Percentiles rank a stretch among this genome's conserved stretches.
Conservation (phyloP, 1,139 yeast species). For the Pneumocystis canis region DNA sequence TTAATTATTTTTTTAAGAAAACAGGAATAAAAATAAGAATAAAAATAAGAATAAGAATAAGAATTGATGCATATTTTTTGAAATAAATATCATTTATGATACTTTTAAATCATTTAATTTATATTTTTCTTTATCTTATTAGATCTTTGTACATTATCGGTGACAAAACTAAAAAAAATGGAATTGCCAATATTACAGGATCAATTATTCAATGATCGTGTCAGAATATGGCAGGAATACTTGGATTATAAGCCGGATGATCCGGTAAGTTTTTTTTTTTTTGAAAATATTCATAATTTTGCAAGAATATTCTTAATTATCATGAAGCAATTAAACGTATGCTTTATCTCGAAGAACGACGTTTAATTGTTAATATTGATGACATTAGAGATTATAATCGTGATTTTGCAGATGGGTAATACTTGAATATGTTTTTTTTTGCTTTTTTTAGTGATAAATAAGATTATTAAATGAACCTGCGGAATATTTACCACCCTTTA, state of each 20-base stretch:
- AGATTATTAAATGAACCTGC: slow-evolving; percentile 54
- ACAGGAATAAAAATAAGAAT: no score
- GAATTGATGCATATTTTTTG: no score
- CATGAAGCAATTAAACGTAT: slow-evolving; percentile 55
- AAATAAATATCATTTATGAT: not conserved
- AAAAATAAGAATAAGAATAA: no score
- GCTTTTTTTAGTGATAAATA: not conserved
- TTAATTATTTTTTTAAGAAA: not conserved
- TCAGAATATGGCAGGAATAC: slow-evolving; percentile 78
- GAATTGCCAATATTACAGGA: slow-evolving; percentile 16
- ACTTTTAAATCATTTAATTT: not conserved
- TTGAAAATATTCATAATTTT: not conserved
- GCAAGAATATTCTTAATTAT: slow-evolving; percentile 36
- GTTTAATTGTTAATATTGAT: slow-evolving; percentile 68
- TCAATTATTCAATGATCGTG: slow-evolving; percentile 49
- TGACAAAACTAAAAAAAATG: not conserved
- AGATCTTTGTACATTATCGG: not conserved
- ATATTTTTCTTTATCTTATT: not conserved
- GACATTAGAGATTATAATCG: slow-evolving; percentile 76
- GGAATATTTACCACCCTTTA: slow-evolving; percentile 79
- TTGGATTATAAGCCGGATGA: slow-evolving; percentile 36
- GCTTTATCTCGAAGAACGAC: slow-evolving; percentile 49
- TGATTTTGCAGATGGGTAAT: slow-evolving; percentile 59
- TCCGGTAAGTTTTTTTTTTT: slow-evolving; percentile 18
- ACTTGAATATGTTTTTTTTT: not conserved